These are phyloP conservation scores for Kingdonia uniflora DNA, from an alignment of 164 flowering plant species.

Conservation along the genomic window DNA sequence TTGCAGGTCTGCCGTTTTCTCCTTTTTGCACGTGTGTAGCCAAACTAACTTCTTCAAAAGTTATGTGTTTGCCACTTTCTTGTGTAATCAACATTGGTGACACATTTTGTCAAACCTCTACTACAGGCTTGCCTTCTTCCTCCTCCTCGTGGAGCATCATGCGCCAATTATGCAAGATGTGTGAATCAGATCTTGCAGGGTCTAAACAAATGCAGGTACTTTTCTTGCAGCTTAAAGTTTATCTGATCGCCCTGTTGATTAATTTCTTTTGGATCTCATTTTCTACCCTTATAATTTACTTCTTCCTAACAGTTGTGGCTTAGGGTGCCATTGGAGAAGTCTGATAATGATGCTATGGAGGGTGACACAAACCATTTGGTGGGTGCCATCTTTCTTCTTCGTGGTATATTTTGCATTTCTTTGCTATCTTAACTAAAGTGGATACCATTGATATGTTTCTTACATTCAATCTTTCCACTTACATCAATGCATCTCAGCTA, in stretches of 20 bases:
- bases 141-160: slow-evolving; percentile 60
- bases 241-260: background rate
- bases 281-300: slow-evolving; percentile 5
- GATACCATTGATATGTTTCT: no score
- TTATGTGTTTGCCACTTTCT: background rate
- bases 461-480: background rate
- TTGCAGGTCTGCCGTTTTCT: slow-evolving; percentile 48
- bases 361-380: slow-evolving; percentile 33
- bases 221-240: slow-evolving; percentile 1
- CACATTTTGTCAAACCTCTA: no score
- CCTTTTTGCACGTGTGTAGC: no score
- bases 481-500: no score
- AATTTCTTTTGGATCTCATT: background rate
- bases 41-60: no score
- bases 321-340: slow-evolving; percentile 79
- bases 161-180: slow-evolving; percentile 94
- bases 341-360: slow-evolving; percentile 42
- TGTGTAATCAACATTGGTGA: background rate
- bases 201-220: slow-evolving; percentile 79
- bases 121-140: slow-evolving; percentile 97
- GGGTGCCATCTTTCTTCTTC: slow-evolving; percentile 15
- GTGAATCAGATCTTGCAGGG: slow-evolving; percentile 85
- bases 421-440: background rate
- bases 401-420: background rate
- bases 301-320: slow-evolving; percentile 78